Percentiles rank a stretch among this genome's conserved stretches.
phyloP scores from a whole-genome alignment of 352 stramenopile species.

The Pelagophyceae sp. region DNA sequence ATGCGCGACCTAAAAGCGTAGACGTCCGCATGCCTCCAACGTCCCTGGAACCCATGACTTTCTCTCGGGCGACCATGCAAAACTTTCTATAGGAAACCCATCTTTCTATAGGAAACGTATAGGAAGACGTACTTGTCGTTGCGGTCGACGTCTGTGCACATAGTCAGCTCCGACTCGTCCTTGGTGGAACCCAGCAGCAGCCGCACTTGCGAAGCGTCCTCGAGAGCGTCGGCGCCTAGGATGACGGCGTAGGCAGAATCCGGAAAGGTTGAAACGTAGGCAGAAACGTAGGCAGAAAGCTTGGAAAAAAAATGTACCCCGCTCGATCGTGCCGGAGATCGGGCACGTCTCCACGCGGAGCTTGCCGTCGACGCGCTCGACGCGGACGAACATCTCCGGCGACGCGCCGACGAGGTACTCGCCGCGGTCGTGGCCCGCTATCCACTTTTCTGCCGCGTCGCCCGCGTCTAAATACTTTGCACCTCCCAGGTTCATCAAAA shows the following conservation, averaged over 20 bases:
- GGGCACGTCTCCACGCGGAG: slow-evolving; percentile 71
- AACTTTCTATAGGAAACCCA: too few relatives aligned
- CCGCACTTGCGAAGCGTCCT: slow-evolving; percentile 64
- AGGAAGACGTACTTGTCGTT: too few relatives aligned
- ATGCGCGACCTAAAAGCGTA: too few relatives aligned
- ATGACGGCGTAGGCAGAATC: too few relatives aligned
- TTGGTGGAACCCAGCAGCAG: slow-evolving; percentile 70
- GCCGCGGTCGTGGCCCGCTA: slow-evolving; percentile 11
- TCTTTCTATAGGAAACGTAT: too few relatives aligned
- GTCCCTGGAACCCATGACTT: too few relatives aligned
- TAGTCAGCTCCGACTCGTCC: slow-evolving; percentile 74
- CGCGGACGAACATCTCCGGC: slow-evolving; percentile 77
- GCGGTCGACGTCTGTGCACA: slow-evolving; percentile 75
- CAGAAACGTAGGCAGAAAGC: too few relatives aligned
- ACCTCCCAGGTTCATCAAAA: slow-evolving; percentile 66
- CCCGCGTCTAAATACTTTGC: slow-evolving; percentile 43
- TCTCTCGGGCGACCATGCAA: too few relatives aligned
- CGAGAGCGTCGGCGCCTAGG: slow-evolving; percentile 62
- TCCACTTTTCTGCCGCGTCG: neutral
- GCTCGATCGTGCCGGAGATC: slow-evolving; percentile 69
- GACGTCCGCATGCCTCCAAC: too few relatives aligned
- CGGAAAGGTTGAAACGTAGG: too few relatives aligned
- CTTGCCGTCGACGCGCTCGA: slow-evolving; percentile 52
- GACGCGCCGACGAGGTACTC: slow-evolving; percentile 69
- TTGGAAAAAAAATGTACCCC: too few relatives aligned